These are phyloP conservation scores for Acanthamoeba lenticulata DNA, from an alignment of 208 protist genomes.

Conservation along the genomic window DNA sequence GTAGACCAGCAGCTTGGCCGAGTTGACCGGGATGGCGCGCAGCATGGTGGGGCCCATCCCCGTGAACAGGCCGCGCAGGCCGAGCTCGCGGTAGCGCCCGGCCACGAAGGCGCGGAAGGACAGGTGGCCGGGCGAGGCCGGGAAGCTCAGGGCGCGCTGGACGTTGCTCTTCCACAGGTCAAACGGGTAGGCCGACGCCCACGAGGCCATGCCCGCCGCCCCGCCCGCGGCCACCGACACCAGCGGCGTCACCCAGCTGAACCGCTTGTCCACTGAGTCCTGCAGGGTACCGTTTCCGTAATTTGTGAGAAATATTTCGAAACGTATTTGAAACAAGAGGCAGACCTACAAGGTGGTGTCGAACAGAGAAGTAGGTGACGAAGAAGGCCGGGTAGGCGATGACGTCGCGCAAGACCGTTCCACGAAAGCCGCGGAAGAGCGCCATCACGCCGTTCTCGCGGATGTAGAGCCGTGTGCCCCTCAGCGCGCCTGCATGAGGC, in stretches of 20 bases:
- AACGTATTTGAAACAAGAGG: not conserved
- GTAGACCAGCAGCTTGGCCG: slow-evolving; percentile 30
- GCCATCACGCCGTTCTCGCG: slow-evolving; percentile 23
- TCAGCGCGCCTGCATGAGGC: not conserved
- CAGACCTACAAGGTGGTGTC: not conserved
- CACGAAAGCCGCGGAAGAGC: not conserved
- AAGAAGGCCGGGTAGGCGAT: slow-evolving; percentile 41
- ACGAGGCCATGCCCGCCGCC: slow-evolving; percentile 21
- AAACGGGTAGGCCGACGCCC: slow-evolving; percentile 45
- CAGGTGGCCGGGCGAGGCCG: not conserved
- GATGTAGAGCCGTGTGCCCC: not conserved
- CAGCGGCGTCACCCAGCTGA: not conserved
- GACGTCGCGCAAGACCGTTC: not conserved
- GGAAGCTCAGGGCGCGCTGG: not conserved
- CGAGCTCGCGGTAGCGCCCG: not conserved
- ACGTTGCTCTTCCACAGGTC: slow-evolving; percentile 67
- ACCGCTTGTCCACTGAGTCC: not conserved
- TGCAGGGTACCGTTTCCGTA: not conserved
- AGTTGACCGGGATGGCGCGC: slow-evolving; percentile 44
- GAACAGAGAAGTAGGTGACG: slow-evolving; percentile 22
- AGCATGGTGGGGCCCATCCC: slow-evolving; percentile 13
- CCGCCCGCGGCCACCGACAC: slow-evolving; percentile 14
- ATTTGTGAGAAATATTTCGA: not conserved
- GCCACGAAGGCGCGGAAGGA: slow-evolving; percentile 23
- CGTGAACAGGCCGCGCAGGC: not conserved